phyloP scores from a whole-genome alignment of 2,329 filamentous ascomycete genomes.

The Fusarium nelsonii region DNA sequence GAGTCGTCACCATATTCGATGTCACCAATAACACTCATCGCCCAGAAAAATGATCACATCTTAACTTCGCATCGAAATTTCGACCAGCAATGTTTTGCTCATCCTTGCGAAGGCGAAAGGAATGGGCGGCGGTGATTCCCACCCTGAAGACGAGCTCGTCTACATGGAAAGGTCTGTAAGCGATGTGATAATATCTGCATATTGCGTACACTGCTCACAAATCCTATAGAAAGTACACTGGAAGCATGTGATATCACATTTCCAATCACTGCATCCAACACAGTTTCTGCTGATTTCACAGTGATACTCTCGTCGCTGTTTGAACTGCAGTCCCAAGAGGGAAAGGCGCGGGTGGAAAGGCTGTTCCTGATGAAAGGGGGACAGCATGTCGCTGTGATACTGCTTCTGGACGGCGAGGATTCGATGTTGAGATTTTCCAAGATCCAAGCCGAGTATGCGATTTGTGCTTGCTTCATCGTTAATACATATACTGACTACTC shows the following conservation, averaged over 20 bases:
- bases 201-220: slow-evolving; percentile 9
- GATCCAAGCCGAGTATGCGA: slow-evolving; percentile 59
- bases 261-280: slow-evolving; percentile 41
- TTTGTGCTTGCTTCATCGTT: background rate
- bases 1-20: background rate
- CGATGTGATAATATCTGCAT: slow-evolving; percentile 6
- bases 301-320: slow-evolving; percentile 57
- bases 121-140: slow-evolving; percentile 53
- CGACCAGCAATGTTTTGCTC: slow-evolving; percentile 55
- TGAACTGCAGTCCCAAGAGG: slow-evolving; percentile 52
- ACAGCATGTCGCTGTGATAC: slow-evolving; percentile 57
- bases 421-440: slow-evolving; percentile 54
- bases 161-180: slow-evolving; percentile 48
- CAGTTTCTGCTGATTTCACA: slow-evolving; percentile 47
- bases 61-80: background rate
- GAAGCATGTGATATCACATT: slow-evolving; percentile 62
- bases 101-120: slow-evolving; percentile 53
- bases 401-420: slow-evolving; percentile 55
- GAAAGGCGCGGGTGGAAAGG: slow-evolving; percentile 54
- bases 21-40: background rate
- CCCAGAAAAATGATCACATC: background rate
- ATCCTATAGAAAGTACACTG: slow-evolving; percentile 56
- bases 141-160: slow-evolving; percentile 38
- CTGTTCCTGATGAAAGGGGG: slow-evolving; percentile 58
- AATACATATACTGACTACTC: background rate